phyloP scores from a whole-genome alignment of 148 eudicot species.

The Cornus controversa region DNA sequence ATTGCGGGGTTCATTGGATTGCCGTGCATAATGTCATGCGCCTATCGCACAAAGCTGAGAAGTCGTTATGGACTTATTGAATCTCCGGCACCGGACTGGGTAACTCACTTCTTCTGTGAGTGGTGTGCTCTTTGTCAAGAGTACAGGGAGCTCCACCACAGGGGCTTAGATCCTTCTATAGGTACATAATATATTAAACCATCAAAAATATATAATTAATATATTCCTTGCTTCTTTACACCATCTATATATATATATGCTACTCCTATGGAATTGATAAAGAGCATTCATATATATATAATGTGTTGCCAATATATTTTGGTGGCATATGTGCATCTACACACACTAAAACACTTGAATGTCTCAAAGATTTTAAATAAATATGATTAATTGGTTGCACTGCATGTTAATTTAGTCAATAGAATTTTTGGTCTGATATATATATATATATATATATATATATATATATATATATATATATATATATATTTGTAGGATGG shows the following conservation, averaged over 20 bases:
- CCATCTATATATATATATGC: too few species aligned
- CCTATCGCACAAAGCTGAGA: slow-evolving; percentile 27
- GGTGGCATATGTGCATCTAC: too few species aligned
- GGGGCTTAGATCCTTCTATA: slow-evolving; percentile 31
- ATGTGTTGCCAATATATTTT: too few species aligned
- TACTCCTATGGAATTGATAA: too few species aligned
- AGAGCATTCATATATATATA: too few species aligned
- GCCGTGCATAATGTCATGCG: slow-evolving; percentile 33
- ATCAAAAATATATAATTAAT: too few species aligned
- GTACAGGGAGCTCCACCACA: slow-evolving; percentile 32
- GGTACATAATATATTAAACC: slow-evolving; percentile 28
- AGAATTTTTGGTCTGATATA: neutral
- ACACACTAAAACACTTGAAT: neutral
- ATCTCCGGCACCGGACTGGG: slow-evolving; percentile 32
- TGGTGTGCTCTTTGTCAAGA: slow-evolving; percentile 43
- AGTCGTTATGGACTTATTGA: slow-evolving; percentile 21
- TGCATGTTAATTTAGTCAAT: neutral
- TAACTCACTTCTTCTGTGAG: slow-evolving; percentile 28
- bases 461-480: too few species aligned
- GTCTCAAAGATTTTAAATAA: neutral
- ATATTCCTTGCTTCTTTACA: too few species aligned
- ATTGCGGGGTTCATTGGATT: slow-evolving; percentile 13
- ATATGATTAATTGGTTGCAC: neutral
- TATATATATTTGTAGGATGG: slow-evolving; percentile 9
- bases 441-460: too few species aligned